Evolutionary conservation across 345 rosid genomes (phyloP).

Genomic region (Eutrema japonicum): DNA sequence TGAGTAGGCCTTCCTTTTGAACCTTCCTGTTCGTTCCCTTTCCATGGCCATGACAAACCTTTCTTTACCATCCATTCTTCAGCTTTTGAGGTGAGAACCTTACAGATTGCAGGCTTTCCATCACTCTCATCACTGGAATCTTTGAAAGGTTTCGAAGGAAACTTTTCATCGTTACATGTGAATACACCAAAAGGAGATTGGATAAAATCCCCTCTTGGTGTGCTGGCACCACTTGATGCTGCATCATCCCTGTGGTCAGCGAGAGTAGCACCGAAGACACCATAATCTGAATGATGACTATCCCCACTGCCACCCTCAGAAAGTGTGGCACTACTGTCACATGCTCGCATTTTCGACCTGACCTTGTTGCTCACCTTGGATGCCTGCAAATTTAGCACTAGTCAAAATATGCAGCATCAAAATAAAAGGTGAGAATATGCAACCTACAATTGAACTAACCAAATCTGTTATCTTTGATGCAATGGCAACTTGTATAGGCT

Average conservation of each 20-base stretch:
- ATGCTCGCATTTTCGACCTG: constrained; percentile 68
- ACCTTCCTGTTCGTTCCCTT: constrained; percentile 76
- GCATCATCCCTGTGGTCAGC: constrained; percentile 81
- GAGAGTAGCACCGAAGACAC: constrained; percentile 54
- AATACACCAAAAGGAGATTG: constrained; percentile 66
- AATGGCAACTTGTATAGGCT: constrained; percentile 85
- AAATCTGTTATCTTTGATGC: constrained; percentile 90
- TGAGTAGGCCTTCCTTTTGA: constrained; percentile 56
- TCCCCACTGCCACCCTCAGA: constrained; percentile 84
- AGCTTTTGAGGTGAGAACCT: constrained; percentile 74
- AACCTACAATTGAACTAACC: constrained; percentile 60
- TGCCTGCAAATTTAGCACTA: constrained; percentile 58
- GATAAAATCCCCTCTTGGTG: constrained; percentile 77
- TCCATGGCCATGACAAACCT: constrained; percentile 97
- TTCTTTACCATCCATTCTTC: constrained; percentile 89
- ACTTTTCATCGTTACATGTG: constrained; percentile 59
- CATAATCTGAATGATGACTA: constrained; percentile 70
- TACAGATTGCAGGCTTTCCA: constrained; percentile 71
- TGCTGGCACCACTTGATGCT: constrained; percentile 84
- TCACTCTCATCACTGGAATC: constrained; percentile 79
- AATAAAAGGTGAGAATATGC: constrained; percentile 30
- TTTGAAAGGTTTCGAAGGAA: constrained; percentile 50
- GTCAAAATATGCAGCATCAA: constrained; percentile 43
- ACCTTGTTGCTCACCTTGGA: constrained; percentile 83
- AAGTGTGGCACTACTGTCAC: constrained; percentile 55